Base-by-base conservation (phyloP, 164 flowering plant species). In the Vitis amurensis region DNA sequence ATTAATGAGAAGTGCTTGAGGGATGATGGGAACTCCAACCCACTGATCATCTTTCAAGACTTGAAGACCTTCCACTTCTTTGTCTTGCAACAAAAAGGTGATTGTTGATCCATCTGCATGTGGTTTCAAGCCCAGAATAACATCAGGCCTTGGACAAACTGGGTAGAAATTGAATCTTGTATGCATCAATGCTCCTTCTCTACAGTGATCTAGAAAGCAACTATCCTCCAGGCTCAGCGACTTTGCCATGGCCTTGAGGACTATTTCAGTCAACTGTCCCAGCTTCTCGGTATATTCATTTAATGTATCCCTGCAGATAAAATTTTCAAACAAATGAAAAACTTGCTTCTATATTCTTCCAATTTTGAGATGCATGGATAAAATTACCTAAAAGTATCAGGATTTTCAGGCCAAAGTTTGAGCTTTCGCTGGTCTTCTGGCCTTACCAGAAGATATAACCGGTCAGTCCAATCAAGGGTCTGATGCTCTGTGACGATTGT, bases 31-130 rank as follows among this genome's bases (percentile, higher is more conserved):
- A 62, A 73, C 86, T 68, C 59, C 73, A 52, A 67, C 64, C 92
- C 92, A 88, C 50, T 83, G 70, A 11, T 63, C 76, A 31, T 83
- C 90, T 71, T 78, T 83, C 37, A 73, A 58, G 23, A 88, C 11
- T 50, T 86, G 92, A 48, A 88, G 89, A n/a, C 90, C 88, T 80
- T 81, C 85, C 29, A 88, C 88, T 50, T 81, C 78, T 63, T 73
- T 73, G 70, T 86, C 90, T 73, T 79, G 90, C 79, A 88, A 73
- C 8, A 88, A 67, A 50, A 82, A 23, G 31, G 92, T 88, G 23
- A 83, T 64, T n/a, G 55, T 82, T 4, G 83, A 71, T 47, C 81
- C 87, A 76, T 88, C 92, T 1, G 88, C 68, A 60, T 88, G 92
- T 1, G 92, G 78, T 50, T 84, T 84, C 11, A 83, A 12, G 2